Evolutionary conservation across 192 early-diverging fungal genomes (phyloP).

Genomic region (Backusella australiensis): DNA sequence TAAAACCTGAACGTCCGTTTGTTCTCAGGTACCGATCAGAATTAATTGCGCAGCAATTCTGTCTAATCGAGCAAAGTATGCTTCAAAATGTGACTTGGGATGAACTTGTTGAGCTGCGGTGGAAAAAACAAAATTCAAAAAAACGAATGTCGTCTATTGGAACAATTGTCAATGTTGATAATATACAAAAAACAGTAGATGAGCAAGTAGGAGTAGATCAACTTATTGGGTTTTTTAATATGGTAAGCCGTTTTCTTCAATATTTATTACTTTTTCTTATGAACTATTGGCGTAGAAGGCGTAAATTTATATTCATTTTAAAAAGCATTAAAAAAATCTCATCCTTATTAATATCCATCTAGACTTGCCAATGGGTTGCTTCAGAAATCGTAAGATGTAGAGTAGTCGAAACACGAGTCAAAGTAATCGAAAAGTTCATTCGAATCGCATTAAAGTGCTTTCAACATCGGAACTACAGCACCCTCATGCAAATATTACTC

Average conservation of each 20-base stretch:
- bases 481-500: slow-evolving; percentile 56
- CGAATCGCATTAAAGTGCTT: slow-evolving; percentile 62
- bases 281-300: neutral
- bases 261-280: neutral
- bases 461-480: slow-evolving; percentile 57
- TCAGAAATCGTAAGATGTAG: slow-evolving; percentile 51
- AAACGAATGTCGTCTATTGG: slow-evolving; percentile 1
- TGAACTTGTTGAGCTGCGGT: slow-evolving; percentile 50
- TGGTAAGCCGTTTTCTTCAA: slow-evolving; percentile 1
- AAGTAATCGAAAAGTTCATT: slow-evolving; percentile 62
- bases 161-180: neutral
- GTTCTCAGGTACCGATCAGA: slow-evolving; percentile 52
- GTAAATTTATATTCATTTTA: neutral
- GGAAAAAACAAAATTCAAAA: slow-evolving; percentile 24
- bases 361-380: slow-evolving; percentile 56
- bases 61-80: slow-evolving; percentile 49
- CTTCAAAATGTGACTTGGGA: slow-evolving; percentile 52
- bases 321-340: neutral
- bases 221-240: slow-evolving; percentile 28
- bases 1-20: slow-evolving; percentile 31
- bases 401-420: slow-evolving; percentile 43
- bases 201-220: slow-evolving; percentile 15
- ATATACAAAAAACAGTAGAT: slow-evolving; percentile 9
- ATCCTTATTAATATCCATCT: neutral
- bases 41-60: slow-evolving; percentile 51